phyloP scores from a whole-genome alignment of 2,329 filamentous ascomycete genomes.

The Diplodia mutila region DNA sequence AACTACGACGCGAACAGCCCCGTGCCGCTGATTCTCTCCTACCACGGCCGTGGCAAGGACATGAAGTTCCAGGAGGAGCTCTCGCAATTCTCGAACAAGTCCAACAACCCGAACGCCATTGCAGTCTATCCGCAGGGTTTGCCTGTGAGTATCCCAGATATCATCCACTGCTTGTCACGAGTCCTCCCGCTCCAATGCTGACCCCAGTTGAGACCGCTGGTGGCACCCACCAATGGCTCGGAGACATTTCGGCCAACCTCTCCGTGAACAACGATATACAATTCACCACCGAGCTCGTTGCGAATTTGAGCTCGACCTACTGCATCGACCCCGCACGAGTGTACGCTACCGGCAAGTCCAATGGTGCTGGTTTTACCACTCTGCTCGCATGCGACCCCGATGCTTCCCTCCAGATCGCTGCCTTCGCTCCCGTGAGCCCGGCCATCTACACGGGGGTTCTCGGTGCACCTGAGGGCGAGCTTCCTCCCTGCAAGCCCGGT shows the following conservation, averaged over 20 bases:
- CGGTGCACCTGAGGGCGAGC: conserved; percentile 30
- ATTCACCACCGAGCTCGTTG: conserved; percentile 51
- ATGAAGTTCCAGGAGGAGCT: conserved; percentile 46
- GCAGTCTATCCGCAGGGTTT: conserved; percentile 52
- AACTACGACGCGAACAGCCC: conserved; percentile 45
- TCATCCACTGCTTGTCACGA: not conserved
- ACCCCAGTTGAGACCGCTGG: conserved; percentile 7
- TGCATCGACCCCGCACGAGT: conserved; percentile 52
- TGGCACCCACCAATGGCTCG: conserved; percentile 45
- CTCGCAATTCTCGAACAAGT: conserved; percentile 51
- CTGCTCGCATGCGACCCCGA: conserved; percentile 52
- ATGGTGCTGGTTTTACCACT: conserved; percentile 58
- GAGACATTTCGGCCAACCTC: conserved; percentile 41
- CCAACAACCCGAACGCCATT: conserved; percentile 50
- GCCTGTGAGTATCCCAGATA: conserved; percentile 31
- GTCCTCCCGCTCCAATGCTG: not conserved
- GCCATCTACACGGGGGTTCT: conserved; percentile 48
- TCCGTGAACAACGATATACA: conserved; percentile 44
- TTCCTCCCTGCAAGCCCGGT: conserved; percentile 36
- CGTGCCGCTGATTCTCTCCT: conserved; percentile 53
- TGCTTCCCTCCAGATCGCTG: conserved; percentile 50
- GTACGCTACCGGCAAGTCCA: conserved; percentile 57
- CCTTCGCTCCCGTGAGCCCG: conserved; percentile 55
- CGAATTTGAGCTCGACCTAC: conserved; percentile 44
- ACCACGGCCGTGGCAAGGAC: conserved; percentile 49